Evolutionary conservation across 2,329 filamentous ascomycete species (phyloP), one percentile per base, ranked within the genome.

Genomic region (Tympanopsis confertula): DNA sequence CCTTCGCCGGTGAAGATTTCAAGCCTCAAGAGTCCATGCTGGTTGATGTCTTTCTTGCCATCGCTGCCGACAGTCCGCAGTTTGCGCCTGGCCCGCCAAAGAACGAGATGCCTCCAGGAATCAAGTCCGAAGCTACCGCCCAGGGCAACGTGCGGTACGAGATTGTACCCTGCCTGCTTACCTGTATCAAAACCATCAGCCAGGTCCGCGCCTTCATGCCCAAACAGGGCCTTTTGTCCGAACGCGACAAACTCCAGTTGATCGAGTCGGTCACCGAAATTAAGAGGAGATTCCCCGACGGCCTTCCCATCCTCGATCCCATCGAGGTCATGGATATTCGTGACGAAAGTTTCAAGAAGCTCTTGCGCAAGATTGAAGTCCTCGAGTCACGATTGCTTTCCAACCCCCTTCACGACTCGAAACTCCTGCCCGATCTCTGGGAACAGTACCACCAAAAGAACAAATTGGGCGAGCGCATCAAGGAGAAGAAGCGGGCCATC

Each of bases 311-410:
- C 5, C 64, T 98, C 14, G 91, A 98, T 51, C 91, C 91, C 0
- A 81, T 98, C 28, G 88, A 96, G 57, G 88, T 94, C 53, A 96
- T 98, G 91, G 74, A 78, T 19, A 96, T 98, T 50, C 81, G 70
- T 3, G 91, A 96, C 50, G 87, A 94, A 1, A 79, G 78, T 0
- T 96, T 98, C 66, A 95, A 93, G 68, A 86, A 87, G 55, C 74
- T 95, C 3, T 72, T 96, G 7, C 7, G 12, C 62, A 96, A 96
- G 74, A 95, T 98, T 43, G 91, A 98, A 61, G 85, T 96, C 10
- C 74, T 98, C 2, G 91, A 98, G 61, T 91, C 89, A 4, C 80
- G 86, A 38, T 68, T 98, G 17, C 64, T 96, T 19, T 75, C 85
- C 13, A 96, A 94, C 56, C 87, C 89, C 4, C 71, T 98, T 13